Evolutionary conservation across 805 yeast genomes (phyloP).

Genomic region (Lachancea sp.): DNA sequence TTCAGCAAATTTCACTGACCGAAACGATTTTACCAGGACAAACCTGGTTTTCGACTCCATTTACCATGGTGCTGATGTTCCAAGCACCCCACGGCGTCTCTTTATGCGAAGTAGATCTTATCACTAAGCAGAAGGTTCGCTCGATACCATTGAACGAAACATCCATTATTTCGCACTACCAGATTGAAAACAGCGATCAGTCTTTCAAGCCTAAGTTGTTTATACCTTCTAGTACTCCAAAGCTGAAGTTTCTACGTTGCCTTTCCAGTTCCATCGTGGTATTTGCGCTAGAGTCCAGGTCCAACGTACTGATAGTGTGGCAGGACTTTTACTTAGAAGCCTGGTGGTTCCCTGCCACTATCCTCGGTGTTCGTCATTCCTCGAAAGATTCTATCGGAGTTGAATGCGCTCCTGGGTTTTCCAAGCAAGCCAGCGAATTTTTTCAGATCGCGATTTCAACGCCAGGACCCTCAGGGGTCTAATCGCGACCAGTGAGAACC

Average conservation of each 20-base stretch:
- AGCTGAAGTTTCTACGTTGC: not conserved
- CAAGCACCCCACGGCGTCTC: not conserved
- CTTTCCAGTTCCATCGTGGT: not conserved
- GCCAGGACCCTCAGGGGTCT: not conserved
- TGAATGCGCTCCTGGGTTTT: not conserved
- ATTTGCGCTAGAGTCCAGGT: not conserved
- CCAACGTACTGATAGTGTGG: slow-evolving; percentile 1
- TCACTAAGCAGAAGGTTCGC: not conserved
- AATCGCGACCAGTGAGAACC: too few relatives aligned
- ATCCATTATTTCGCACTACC: not conserved
- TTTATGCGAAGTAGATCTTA: not conserved
- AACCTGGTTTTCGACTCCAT: slow-evolving; percentile 1
- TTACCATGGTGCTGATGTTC: not conserved
- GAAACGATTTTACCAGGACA: not conserved
- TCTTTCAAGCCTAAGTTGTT: too few relatives aligned
- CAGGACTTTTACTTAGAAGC: not conserved
- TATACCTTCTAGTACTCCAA: not conserved
- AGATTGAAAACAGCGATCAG: not conserved
- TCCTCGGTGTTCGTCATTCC: not conserved
- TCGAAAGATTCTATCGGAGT: not conserved
- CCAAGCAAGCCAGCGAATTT: not conserved
- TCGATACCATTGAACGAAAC: not conserved
- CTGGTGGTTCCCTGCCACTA: slow-evolving; percentile 1
- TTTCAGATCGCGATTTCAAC: not conserved
- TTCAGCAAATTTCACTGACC: slow-evolving; percentile 1